A percentile compares a stretch with the other conserved stretches of the same genome.
Conservation (phyloP, 345 rosid species). For the Eucalyptus microcorys region DNA sequence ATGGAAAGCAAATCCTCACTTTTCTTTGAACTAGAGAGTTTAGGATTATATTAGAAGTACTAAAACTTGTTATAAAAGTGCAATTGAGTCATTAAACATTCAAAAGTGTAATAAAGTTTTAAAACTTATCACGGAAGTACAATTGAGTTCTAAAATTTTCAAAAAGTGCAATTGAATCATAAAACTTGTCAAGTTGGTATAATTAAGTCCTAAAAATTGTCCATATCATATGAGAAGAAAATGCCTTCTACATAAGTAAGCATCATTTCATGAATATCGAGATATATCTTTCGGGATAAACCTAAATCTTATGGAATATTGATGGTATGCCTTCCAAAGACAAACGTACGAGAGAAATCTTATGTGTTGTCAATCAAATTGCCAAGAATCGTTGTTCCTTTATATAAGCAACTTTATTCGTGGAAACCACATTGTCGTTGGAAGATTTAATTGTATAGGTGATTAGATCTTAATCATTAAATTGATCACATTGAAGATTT, state of each 20-base stretch:
- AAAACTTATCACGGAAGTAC: accelerated
- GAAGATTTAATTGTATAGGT: background rate
- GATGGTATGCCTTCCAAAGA: background rate
- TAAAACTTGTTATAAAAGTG: too few species aligned
- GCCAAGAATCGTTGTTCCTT: background rate
- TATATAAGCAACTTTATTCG: background rate
- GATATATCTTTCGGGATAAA: too few species aligned
- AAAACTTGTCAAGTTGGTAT: too few species aligned
- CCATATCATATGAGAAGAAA: too few species aligned
- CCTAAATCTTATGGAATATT: background rate
- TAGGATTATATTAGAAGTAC: accelerated
- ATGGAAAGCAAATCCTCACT: background rate
- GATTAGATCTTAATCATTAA: too few species aligned
- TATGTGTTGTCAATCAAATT: background rate
- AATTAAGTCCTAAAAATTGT: too few species aligned
- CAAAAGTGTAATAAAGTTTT: too few species aligned
- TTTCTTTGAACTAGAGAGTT: background rate
- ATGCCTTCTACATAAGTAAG: too few species aligned
- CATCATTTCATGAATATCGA: too few species aligned
- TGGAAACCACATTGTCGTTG: background rate
- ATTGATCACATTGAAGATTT: background rate
- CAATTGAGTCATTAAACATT: too few species aligned
- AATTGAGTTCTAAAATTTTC: too few species aligned
- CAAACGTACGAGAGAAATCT: background rate
- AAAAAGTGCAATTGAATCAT: too few species aligned